A percentile compares a stretch with the other conserved stretches of the same genome.
These are phyloP conservation scores for Eucalyptus pauciflora DNA, from an alignment of 345 rosid genomes.

Conservation along the genomic window DNA sequence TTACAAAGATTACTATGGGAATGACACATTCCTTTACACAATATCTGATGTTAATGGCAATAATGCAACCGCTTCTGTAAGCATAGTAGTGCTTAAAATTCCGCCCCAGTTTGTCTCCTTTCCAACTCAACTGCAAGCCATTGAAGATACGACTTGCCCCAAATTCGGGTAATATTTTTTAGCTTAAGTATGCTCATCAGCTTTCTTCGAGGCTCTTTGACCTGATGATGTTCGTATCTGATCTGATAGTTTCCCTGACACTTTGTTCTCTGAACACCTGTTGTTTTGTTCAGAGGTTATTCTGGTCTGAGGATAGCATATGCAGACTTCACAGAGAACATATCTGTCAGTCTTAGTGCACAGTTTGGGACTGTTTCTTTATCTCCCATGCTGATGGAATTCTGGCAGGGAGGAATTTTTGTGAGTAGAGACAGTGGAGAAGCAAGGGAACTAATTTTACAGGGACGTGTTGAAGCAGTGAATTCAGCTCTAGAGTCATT, in stretches of 20 bases:
- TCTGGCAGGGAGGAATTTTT: conserved; percentile 49
- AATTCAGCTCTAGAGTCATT: conserved; percentile 63
- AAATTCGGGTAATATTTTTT: conserved; percentile 35
- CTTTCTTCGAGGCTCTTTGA: not conserved
- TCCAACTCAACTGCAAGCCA: conserved; percentile 58
- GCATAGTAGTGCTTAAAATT: conserved; percentile 45
- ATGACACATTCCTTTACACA: conserved; percentile 57
- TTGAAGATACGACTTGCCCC: conserved; percentile 69
- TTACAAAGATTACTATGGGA: conserved; percentile 52
- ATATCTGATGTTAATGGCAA: conserved; percentile 59
- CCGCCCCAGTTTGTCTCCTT: conserved; percentile 79
- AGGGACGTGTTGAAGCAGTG: conserved; percentile 55
- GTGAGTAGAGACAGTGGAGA: conserved; percentile 26
- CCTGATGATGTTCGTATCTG: not conserved
- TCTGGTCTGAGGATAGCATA: conserved; percentile 57
- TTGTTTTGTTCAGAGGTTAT: conserved; percentile 41
- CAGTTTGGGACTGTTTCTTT: conserved; percentile 39
- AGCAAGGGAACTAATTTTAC: conserved; percentile 31
- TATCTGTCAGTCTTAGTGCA: conserved; percentile 55
- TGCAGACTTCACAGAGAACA: conserved; percentile 55
- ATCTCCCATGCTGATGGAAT: conserved; percentile 61
- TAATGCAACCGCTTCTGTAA: conserved; percentile 48
- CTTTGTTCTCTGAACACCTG: not conserved
- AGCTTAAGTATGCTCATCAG: not conserved
- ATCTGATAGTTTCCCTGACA: not conserved